These are phyloP conservation scores for Epichloe brachyelytri DNA, from an alignment of 2,329 filamentous ascomycete genomes.

Conservation along the genomic window DNA sequence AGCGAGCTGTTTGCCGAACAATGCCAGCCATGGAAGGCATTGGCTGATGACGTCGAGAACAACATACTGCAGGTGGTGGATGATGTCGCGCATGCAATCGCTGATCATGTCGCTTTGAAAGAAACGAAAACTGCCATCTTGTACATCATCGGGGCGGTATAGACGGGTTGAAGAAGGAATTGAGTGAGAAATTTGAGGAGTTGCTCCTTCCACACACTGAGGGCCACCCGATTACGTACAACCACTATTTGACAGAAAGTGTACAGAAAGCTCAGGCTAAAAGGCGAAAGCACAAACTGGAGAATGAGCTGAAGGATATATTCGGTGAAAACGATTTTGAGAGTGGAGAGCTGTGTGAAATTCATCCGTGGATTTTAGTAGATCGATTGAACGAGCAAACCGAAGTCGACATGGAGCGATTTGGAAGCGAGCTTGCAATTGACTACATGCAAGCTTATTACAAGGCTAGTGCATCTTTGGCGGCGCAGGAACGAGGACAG, in stretches of 20 bases:
- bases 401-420: constrained; percentile 1
- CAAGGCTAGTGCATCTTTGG: constrained; percentile 14
- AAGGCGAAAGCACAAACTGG: constrained; percentile 3
- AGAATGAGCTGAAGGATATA: neutral
- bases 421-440: constrained; percentile 9
- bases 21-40: constrained; percentile 36
- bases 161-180: constrained; percentile 9
- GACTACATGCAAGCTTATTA: constrained; percentile 29
- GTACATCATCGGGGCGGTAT: constrained; percentile 10
- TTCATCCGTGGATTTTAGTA: neutral
- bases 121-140: constrained; percentile 8
- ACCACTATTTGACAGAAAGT: constrained; percentile 29
- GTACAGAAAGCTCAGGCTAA: constrained; percentile 18
- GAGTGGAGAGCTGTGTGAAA: neutral
- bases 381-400: neutral
- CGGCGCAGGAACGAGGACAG: neutral
- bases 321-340: neutral
- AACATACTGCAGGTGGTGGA: constrained; percentile 6
- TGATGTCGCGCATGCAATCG: constrained; percentile 3
- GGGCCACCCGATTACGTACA: constrained; percentile 40
- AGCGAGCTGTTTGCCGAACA: constrained; percentile 48
- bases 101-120: constrained; percentile 8
- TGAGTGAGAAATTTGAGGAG: constrained; percentile 14
- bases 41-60: constrained; percentile 19
- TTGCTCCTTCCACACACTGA: constrained; percentile 1